These are phyloP conservation scores for Pseudonitzschia multiseries DNA, from an alignment of 108 stramenopile species.

Conservation along the genomic window DNA sequence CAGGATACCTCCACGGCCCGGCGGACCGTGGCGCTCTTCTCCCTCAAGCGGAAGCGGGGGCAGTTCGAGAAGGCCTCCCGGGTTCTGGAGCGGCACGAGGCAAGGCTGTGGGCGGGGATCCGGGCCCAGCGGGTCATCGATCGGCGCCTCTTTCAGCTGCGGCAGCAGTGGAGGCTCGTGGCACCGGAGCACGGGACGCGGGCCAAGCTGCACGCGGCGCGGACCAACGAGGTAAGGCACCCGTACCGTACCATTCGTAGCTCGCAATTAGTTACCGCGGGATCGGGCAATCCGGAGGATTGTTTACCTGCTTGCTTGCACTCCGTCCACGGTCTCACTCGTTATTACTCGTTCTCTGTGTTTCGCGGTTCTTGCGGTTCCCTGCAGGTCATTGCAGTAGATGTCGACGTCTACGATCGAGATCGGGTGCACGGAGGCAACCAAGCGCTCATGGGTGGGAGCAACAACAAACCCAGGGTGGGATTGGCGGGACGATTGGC, in stretches of 20 bases:
- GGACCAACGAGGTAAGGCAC: slow-evolving; percentile 56
- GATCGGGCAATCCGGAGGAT: no score
- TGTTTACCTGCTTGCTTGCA: slow-evolving; percentile 5
- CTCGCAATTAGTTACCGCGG: no score
- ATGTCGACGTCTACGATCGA: slow-evolving; percentile 81
- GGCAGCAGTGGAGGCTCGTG: slow-evolving; percentile 73
- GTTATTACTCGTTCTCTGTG: not conserved
- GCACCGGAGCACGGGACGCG: slow-evolving; percentile 84
- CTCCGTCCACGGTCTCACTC: not conserved
- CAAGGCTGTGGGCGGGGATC: slow-evolving; percentile 52
- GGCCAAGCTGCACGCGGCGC: slow-evolving; percentile 58
- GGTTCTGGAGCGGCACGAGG: slow-evolving; percentile 49
- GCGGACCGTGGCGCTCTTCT: slow-evolving; percentile 45
- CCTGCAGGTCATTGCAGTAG: slow-evolving; percentile 45
- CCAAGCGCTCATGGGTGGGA: slow-evolving; percentile 16
- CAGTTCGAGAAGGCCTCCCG: slow-evolving; percentile 58
- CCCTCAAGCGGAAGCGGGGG: slow-evolving; percentile 53
- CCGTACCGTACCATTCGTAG: no score
- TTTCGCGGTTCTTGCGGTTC: not conserved
- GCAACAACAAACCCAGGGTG: slow-evolving; percentile 9
- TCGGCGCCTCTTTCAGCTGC: slow-evolving; percentile 56
- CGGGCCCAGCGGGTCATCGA: slow-evolving; percentile 58
- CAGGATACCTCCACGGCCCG: slow-evolving; percentile 1
- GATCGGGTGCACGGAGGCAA: slow-evolving; percentile 49
- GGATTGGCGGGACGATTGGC: slow-evolving; percentile 52